phyloP scores from a whole-genome alignment of 306 rosid genomes.

The Cucumis hystrix region DNA sequence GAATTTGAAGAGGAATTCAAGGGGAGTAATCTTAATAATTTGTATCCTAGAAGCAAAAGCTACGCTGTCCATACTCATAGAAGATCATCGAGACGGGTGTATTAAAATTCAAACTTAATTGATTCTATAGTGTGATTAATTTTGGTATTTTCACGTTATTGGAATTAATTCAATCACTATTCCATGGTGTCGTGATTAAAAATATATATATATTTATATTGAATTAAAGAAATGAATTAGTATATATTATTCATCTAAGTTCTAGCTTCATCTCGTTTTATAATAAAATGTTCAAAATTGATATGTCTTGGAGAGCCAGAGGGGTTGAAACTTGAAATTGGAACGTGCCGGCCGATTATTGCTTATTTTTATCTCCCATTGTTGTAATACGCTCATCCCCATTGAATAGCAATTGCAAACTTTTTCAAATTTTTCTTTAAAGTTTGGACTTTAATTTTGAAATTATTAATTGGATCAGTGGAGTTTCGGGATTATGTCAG shows the following conservation, averaged over 20 bases:
- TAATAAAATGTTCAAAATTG: background rate
- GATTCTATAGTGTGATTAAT: background rate
- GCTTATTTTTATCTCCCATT: background rate
- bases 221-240: too few species aligned
- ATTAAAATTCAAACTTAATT: background rate
- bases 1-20: constrained; percentile 28
- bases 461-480: background rate
- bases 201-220: too few species aligned
- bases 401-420: background rate
- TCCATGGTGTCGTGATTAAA: too few species aligned
- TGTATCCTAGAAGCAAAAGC: constrained; percentile 39
- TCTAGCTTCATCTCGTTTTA: background rate
- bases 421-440: background rate
- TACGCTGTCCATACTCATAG: constrained; percentile 22
- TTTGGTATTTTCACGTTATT: background rate
- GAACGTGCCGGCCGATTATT: background rate
- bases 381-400: background rate
- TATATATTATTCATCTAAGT: background rate
- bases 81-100: background rate
- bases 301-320: background rate
- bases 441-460: background rate
- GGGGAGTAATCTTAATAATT: background rate
- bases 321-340: background rate
- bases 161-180: background rate
- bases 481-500: too few species aligned